These are phyloP conservation scores for Verticillium zaregamsianum DNA, from an alignment of 2,329 filamentous ascomycete genomes.

Conservation along the genomic window DNA sequence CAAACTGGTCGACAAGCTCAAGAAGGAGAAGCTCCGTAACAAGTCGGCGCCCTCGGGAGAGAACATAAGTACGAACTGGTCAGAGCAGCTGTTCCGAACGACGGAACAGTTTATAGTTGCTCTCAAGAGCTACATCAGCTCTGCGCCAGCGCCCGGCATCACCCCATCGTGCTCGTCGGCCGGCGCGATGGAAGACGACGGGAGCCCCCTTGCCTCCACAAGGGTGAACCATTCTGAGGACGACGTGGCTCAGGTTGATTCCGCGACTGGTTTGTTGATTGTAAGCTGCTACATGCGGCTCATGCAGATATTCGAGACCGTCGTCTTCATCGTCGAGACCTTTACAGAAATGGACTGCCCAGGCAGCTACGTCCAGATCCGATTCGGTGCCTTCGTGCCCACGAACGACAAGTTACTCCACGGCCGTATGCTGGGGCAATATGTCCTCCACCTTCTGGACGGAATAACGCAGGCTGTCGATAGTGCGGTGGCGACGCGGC, in stretches of 20 bases:
- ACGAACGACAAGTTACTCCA: not conserved
- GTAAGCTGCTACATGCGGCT: not conserved
- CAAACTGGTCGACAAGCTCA: not conserved
- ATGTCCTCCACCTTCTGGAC: not conserved
- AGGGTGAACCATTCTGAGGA: not conserved
- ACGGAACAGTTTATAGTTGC: not conserved
- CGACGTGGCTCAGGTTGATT: not conserved
- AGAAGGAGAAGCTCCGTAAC: not conserved
- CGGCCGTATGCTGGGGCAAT: not conserved
- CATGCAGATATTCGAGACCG: not conserved
- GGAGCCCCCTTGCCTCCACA: not conserved
- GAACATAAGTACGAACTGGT: not conserved
- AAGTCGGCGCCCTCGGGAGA: not conserved
- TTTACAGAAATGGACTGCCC: not conserved
- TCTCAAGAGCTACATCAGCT: not conserved
- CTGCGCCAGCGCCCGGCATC: no score
- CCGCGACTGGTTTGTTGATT: not conserved
- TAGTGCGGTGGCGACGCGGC: not conserved
- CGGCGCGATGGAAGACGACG: no score
- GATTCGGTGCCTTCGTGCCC: not conserved
- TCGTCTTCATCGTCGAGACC: not conserved
- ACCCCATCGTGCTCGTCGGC: not conserved
- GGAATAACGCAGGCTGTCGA: not conserved
- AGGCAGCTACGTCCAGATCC: not conserved
- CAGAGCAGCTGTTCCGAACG: not conserved